A percentile compares a stretch with the other conserved stretches of the same genome.
phyloP scores from a whole-genome alignment of 78 protist genomes.

The Cavenderia fasciculata region DNA sequence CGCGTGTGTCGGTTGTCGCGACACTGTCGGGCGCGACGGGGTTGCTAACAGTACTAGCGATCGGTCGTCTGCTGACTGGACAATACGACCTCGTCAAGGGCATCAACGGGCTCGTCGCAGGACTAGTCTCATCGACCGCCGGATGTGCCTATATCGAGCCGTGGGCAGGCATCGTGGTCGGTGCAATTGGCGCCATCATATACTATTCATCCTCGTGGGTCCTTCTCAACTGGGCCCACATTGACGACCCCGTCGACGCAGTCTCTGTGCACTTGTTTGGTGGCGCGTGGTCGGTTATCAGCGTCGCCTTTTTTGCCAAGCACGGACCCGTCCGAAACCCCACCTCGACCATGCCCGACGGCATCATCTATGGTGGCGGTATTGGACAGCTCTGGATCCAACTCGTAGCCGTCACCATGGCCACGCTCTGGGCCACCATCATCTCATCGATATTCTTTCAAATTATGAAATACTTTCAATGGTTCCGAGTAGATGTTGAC shows the following conservation, averaged over 20 bases:
- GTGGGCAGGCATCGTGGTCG: constrained; percentile 73
- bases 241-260: constrained; percentile 78
- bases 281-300: constrained; percentile 62
- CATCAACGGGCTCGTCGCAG: constrained; percentile 69
- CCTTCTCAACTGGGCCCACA: constrained; percentile 12
- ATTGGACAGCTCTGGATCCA: constrained; percentile 61
- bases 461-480: constrained; percentile 36
- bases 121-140: constrained; percentile 64
- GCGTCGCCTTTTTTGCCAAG: constrained; percentile 49
- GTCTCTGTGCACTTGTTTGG: constrained; percentile 66
- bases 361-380: constrained; percentile 75
- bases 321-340: constrained; percentile 56
- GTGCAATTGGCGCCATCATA: constrained; percentile 66
- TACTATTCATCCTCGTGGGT: constrained; percentile 67
- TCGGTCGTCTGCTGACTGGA: constrained; percentile 36
- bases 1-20: constrained; percentile 46
- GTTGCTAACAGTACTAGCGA: constrained; percentile 33
- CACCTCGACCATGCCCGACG: constrained; percentile 6
- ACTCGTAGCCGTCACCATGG: constrained; percentile 32
- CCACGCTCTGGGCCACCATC: constrained; percentile 41
- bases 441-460: constrained; percentile 30
- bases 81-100: constrained; percentile 69
- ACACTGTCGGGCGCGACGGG: constrained; percentile 72
- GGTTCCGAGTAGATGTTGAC: constrained; percentile 68
- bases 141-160: constrained; percentile 75